Base-by-base conservation (phyloP, 1,139 yeast genomes). In the Tardiomyces digboiensis region DNA sequence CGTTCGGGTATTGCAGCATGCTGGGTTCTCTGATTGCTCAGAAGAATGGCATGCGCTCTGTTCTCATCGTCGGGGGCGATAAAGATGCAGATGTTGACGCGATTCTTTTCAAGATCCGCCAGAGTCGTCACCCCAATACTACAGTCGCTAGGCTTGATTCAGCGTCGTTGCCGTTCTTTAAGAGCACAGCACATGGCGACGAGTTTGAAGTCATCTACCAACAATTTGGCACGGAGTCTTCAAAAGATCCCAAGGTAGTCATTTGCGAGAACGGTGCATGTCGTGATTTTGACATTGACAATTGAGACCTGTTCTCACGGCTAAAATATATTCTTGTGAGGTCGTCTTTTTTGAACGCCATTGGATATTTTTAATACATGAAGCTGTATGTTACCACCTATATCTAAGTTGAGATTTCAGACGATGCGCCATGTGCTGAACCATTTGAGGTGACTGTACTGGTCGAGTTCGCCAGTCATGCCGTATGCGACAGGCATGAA, bases 401-500 rank as follows among this genome's bases (percentile, higher is more conserved):
- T n/a, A n/a, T n/a, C n/a, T n/a, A n/a, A n/a, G n/a, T n/a, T n/a
- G n/a, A n/a, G n/a, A n/a, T 8, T 26, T 26, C 14, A 26, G 18
- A 42, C 45, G 41, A 80, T 73, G 57, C 75, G 74, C 98, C 98
- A 91, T 6, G 86, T 67, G 36, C 72, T 65, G 55, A 91, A 72
- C 75, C 91, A 75, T 62, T 84, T 80, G 68, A 91, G 73, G 67
- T 87, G 78, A 43, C 68, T 66, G 72, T 74, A 91, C 49, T 86
- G 68, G 26, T 67, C 62, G 47, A 78, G 75, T 46, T 87, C 82
- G 41, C 97, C 97, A 46, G 73, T 81, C 93, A 93, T 81, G 60
- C 99, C 99, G 59, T 85, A 84, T 2, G 95, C 76, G 45, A 91
- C 69, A 57, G 85, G 84, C 53, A 87, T 72, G 67, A 85, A 83